phyloP scores from a whole-genome alignment of 352 stramenopile species.

The Pythium rhizo-oryzae region DNA sequence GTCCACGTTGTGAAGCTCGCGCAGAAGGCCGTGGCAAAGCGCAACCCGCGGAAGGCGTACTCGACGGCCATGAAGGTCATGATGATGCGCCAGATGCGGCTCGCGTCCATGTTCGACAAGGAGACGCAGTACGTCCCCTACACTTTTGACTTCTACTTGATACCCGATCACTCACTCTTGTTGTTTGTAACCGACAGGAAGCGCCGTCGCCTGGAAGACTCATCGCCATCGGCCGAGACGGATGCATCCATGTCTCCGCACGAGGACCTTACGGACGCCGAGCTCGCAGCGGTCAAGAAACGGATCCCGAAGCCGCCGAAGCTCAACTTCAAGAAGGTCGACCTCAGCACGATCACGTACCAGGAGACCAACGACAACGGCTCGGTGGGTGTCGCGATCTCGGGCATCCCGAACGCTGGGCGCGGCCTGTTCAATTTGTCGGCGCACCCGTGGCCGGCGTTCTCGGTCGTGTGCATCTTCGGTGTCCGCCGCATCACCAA shows the following conservation, averaged over 20 bases:
- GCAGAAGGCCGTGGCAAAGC: conserved; percentile 68
- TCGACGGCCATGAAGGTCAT: conserved; percentile 87
- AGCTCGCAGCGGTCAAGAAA: conserved; percentile 78
- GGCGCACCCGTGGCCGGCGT: conserved; percentile 76
- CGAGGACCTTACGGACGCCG: conserved; percentile 76
- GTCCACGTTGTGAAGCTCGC: conserved; percentile 84
- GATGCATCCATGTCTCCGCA: conserved; percentile 69
- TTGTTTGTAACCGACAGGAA: conserved; percentile 44
- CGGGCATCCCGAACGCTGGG: conserved; percentile 81
- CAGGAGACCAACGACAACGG: conserved; percentile 87
- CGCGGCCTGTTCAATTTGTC: conserved; percentile 86
- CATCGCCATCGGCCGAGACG: conserved; percentile 62
- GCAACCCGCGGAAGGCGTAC: conserved; percentile 82
- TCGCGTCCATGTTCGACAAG: conserved; percentile 69
- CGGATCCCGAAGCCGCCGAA: conserved; percentile 85
- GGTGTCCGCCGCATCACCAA: conserved; percentile 85
- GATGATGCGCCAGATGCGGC: conserved; percentile 85
- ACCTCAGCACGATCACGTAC: conserved; percentile 84
- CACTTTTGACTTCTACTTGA: not conserved
- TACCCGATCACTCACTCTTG: not conserved
- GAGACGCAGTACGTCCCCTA: conserved; percentile 64
- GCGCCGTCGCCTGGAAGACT: conserved; percentile 70
- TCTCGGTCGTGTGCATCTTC: conserved; percentile 90
- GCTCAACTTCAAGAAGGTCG: conserved; percentile 85
- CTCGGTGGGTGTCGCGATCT: conserved; percentile 81